phyloP scores from a whole-genome alignment of 345 rosid species.

The Cochlearia excelsa region DNA sequence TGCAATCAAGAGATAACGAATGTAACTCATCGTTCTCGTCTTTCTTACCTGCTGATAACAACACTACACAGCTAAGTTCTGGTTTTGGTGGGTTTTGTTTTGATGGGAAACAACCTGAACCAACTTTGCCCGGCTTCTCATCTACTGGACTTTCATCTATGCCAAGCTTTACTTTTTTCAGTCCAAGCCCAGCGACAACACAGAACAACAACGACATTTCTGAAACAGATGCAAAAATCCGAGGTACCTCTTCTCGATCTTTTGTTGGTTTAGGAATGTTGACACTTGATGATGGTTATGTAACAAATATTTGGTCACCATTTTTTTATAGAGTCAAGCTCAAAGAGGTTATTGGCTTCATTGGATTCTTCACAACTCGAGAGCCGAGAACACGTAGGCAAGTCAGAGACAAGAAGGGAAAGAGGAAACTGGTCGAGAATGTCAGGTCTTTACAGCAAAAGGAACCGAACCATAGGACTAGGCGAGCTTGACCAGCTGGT shows the following conservation, averaged over 20 bases:
- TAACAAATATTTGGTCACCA: too few species aligned
- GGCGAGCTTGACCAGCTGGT: conserved; percentile 65
- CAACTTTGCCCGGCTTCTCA: conserved; percentile 37
- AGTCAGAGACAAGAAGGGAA: conserved; percentile 40
- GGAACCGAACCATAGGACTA: conserved; percentile 64
- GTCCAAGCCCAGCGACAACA: conserved; percentile 36
- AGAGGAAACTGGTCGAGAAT: conserved; percentile 40
- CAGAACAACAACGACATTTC: conserved; percentile 26
- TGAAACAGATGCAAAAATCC: conserved; percentile 28
- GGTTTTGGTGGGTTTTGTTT: conserved; percentile 55
- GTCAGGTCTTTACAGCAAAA: conserved; percentile 52
- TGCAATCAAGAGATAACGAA: conserved; percentile 37
- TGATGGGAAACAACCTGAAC: conserved; percentile 40
- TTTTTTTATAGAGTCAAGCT: conserved; percentile 36
- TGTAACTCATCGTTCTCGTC: conserved; percentile 62
- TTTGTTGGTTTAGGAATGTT: not conserved
- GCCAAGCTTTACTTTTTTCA: conserved; percentile 69
- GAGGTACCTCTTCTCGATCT: conserved; percentile 39
- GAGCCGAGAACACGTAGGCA: conserved; percentile 34
- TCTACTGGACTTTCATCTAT: conserved; percentile 48
- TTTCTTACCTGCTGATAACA: conserved; percentile 36
- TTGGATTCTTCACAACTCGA: conserved; percentile 35
- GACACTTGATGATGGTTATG: conserved; percentile 8
- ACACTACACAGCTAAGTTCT: conserved; percentile 4
- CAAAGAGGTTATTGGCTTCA: conserved; percentile 39